Evolutionary conservation across 768 basidiomycete species (phyloP), one percentile per base, ranked within the genome.

Genomic region (Boletus rubroflammeus): DNA sequence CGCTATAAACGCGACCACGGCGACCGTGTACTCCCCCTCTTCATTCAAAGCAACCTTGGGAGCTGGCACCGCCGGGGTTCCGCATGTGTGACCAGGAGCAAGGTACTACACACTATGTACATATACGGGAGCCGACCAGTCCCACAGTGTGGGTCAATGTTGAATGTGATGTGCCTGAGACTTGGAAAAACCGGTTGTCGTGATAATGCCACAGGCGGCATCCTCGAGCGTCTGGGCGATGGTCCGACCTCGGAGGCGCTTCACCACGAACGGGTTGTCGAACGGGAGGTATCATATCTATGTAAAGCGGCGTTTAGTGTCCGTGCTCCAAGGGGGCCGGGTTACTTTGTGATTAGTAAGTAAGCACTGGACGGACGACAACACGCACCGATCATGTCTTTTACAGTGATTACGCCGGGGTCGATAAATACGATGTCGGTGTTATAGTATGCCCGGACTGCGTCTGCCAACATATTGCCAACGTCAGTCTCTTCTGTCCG

Each of bases 401-500:
- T 55, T 0, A 57, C 26, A 3, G 47, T 54, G 40, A 55, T 31
- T 21, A 32, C 26, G 25, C 54, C 46, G 2, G 51, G 36, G 6
- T 49, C 40, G 11, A 55, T 44, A 21, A 51, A 44, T n/a, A 51
- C 46, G 1, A 57, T 51, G 34, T 63, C 64, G 63, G 64, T 23
- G 26, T 55, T 44, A 25, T 57, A 42, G 43, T 60, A 60, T 36
- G 49, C 47, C 64, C 64, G 63, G 45, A 54, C 61, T 47, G 54
- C 61, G 50, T 60, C 46, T 21, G 54, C 55, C 3, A 56, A 28
- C 48, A 54, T 54, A 21, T 51, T 55, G 0, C 59, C 48, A 4
- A 59, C 1, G 36, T 47, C 38, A 2, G 54, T 47, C 8, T 56
- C 54, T 3, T 8, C 21, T 8, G 47, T 52, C 45, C 50, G 52